Percentiles rank a stretch among this genome's conserved stretches.
Conservation (phyloP, 208 protist species). For the Strigomonas oncopelti region DNA sequence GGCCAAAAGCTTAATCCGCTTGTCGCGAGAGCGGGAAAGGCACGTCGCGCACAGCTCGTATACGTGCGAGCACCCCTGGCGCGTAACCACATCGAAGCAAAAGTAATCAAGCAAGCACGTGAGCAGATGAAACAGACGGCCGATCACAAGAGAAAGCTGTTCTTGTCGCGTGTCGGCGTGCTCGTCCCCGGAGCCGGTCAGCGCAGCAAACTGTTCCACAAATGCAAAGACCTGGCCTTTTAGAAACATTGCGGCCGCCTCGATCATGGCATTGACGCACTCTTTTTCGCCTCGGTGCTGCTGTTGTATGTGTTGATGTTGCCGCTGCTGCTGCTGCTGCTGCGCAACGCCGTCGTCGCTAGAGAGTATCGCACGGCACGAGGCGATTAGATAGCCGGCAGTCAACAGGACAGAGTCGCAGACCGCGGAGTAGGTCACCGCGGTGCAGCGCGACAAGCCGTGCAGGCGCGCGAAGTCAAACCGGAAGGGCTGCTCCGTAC, state of each 20-base stretch:
- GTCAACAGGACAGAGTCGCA: conserved; percentile 71
- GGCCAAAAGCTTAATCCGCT: conserved; percentile 63
- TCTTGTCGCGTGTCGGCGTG: background rate
- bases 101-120: conserved; percentile 75
- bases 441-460: conserved; percentile 46
- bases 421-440: conserved; percentile 45
- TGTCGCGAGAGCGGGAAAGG: conserved; percentile 53
- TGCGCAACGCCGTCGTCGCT: conserved; percentile 32
- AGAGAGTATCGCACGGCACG: conserved; percentile 30
- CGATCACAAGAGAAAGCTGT: conserved; percentile 11
- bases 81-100: conserved; percentile 64
- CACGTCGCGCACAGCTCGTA: conserved; percentile 70
- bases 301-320: conserved; percentile 59
- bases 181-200: background rate
- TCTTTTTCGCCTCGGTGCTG: conserved; percentile 5
- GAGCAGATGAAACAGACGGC: conserved; percentile 70
- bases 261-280: conserved; percentile 26
- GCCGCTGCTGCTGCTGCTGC: conserved; percentile 17
- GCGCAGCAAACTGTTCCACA: conserved; percentile 21
- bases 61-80: conserved; percentile 53
- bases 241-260: conserved; percentile 68
- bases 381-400: conserved; percentile 67
- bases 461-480: conserved; percentile 82
- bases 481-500: conserved; percentile 66
- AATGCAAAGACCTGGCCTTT: conserved; percentile 35